phyloP scores from a whole-genome alignment of 1,284 basidiomycete genomes.

The Calocybe gambosa region DNA sequence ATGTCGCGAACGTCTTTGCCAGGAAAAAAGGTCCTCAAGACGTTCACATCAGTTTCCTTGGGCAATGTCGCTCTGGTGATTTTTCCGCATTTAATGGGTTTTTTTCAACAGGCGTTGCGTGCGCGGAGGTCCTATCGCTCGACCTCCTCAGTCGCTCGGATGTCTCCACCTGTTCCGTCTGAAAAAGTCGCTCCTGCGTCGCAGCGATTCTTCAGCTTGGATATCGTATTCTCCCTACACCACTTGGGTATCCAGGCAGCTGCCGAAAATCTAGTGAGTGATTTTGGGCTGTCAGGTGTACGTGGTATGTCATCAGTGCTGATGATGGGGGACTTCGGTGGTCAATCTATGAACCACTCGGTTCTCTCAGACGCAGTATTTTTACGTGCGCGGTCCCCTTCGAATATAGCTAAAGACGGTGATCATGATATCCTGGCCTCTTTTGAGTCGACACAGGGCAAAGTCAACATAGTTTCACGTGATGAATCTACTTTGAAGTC shows the following conservation, averaged over 20 bases:
- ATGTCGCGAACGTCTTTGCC: slow-evolving; percentile 40
- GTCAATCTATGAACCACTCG: slow-evolving; percentile 42
- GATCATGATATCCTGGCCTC: slow-evolving; percentile 57
- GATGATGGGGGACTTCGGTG: slow-evolving; percentile 16
- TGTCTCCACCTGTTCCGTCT: not conserved
- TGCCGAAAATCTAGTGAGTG: slow-evolving; percentile 37
- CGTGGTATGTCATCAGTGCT: slow-evolving; percentile 32
- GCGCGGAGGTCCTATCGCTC: slow-evolving; percentile 30
- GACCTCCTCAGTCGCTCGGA: not conserved
- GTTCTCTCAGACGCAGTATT: slow-evolving; percentile 43
- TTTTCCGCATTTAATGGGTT: slow-evolving; percentile 56
- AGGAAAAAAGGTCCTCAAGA: slow-evolving; percentile 30
- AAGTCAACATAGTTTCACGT: slow-evolving; percentile 37
- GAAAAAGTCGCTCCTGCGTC: not conserved
- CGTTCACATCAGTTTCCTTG: slow-evolving; percentile 33
- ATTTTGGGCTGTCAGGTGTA: slow-evolving; percentile 37
- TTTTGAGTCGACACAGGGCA: slow-evolving; percentile 41
- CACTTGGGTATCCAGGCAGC: slow-evolving; percentile 49
- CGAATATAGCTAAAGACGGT: slow-evolving; percentile 27
- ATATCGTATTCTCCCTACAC: slow-evolving; percentile 30
- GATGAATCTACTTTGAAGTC: slow-evolving; percentile 35
- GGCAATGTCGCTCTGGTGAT: slow-evolving; percentile 43
- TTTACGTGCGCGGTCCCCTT: slow-evolving; percentile 52
- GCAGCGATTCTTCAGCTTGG: slow-evolving; percentile 20
- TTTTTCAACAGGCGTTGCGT: slow-evolving; percentile 53